A percentile compares a stretch with the other conserved stretches of the same genome.
Conservation (phyloP, 2,329 filamentous ascomycete genomes). For the Phialophora verrucosa region DNA sequence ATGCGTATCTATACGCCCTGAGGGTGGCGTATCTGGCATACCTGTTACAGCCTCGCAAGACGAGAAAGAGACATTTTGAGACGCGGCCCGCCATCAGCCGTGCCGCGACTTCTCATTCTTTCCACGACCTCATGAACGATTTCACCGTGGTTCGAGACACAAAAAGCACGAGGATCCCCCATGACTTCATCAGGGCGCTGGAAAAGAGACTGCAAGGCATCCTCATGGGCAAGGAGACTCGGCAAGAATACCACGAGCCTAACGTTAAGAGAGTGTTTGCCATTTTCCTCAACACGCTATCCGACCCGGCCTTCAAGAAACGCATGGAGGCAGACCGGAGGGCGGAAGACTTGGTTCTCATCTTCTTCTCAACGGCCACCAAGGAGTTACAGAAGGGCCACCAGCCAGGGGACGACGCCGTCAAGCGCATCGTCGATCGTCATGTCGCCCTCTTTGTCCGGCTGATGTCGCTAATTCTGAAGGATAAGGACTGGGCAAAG, state of each 20-base stretch:
- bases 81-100: conserved; percentile 69
- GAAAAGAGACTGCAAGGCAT: conserved; percentile 82
- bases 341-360: conserved; percentile 89
- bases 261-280: conserved; percentile 92
- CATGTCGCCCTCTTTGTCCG: conserved; percentile 95
- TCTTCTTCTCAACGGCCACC: conserved; percentile 94
- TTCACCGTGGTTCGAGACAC: conserved; percentile 71
- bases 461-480: conserved; percentile 77
- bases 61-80: conserved; percentile 81
- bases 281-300: conserved; percentile 91
- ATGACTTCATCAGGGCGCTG: conserved; percentile 72
- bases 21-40: conserved; percentile 91
- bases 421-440: conserved; percentile 90
- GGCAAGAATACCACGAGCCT: conserved; percentile 89
- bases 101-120: conserved; percentile 65
- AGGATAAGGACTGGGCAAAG: conserved; percentile 81
- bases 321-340: conserved; percentile 92
- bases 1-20: conserved; percentile 90
- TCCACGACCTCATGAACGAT: conserved; percentile 87
- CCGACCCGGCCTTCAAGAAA: conserved; percentile 84
- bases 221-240: conserved; percentile 77
- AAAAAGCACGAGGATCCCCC: conserved; percentile 73
- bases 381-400: conserved; percentile 85
- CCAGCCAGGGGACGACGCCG: conserved; percentile 78
- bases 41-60: conserved; percentile 86